Evolutionary conservation across 345 rosid genomes (phyloP).

Genomic region (Acer negundo): DNA sequence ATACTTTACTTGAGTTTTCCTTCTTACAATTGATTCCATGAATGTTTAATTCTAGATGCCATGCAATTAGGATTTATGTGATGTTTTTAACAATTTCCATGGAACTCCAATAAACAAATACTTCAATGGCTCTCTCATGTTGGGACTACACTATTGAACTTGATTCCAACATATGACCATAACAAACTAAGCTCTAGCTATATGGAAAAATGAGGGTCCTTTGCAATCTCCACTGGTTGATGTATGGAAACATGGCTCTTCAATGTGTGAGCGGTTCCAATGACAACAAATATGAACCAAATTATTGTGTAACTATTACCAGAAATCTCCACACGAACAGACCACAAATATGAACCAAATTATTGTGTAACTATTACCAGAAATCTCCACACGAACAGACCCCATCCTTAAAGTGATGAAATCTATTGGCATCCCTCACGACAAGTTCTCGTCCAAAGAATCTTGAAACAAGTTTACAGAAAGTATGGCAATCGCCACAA

Average conservation of each 20-base stretch:
- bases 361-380: constrained; percentile 55
- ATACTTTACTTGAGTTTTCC: too few species aligned
- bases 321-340: constrained; percentile 86
- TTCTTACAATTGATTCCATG: too few species aligned
- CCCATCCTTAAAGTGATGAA: constrained; percentile 83
- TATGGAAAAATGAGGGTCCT: not conserved
- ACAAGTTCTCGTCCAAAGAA: constrained; percentile 50
- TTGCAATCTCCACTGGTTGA: not conserved
- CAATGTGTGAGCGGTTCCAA: constrained; percentile 2
- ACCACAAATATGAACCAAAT: constrained; percentile 4
- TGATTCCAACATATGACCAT: not conserved
- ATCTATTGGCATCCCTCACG: constrained; percentile 84
- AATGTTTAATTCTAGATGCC: too few species aligned
- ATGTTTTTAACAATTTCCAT: too few species aligned
- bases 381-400: constrained; percentile 82
- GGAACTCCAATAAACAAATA: not conserved
- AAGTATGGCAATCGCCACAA: constrained; percentile 82
- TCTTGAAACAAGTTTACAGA: constrained; percentile 75
- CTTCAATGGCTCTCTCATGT: not conserved
- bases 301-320: constrained; percentile 47
- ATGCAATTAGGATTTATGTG: too few species aligned
- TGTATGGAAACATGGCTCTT: constrained; percentile 2
- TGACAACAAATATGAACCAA: not conserved
- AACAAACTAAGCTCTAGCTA: constrained; percentile 1
- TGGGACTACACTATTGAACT: not conserved